Percentiles rank a stretch among this genome's conserved stretches.
These are phyloP conservation scores for Exophiala oligosperma DNA, from an alignment of 2,329 filamentous ascomycete genomes.

Conservation along the genomic window DNA sequence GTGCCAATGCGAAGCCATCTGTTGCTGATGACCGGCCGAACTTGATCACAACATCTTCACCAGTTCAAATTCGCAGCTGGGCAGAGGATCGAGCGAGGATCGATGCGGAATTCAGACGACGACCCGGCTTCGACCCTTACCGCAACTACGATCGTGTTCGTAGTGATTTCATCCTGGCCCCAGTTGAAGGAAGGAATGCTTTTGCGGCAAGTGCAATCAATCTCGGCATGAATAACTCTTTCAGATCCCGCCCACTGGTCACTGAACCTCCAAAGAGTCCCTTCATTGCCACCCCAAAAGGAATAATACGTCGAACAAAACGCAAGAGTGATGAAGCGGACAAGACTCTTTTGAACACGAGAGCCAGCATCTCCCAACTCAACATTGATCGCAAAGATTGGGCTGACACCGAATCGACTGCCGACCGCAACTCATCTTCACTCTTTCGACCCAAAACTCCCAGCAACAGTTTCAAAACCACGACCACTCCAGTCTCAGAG, in stretches of 20 bases:
- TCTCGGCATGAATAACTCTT: slow-evolving; percentile 1
- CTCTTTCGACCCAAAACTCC: slow-evolving; percentile 7
- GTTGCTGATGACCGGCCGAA: slow-evolving; percentile 20
- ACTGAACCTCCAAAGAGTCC: slow-evolving; percentile 1
- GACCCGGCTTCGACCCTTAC: slow-evolving; percentile 1
- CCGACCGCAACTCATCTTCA: slow-evolving; percentile 5
- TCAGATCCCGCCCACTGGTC: neutral
- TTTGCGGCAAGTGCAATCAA: slow-evolving; percentile 6
- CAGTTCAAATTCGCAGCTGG: slow-evolving; percentile 20
- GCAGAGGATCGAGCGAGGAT: slow-evolving; percentile 10
- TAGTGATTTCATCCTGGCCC: neutral
- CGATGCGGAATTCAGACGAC: slow-evolving; percentile 3
- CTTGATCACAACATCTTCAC: slow-evolving; percentile 23
- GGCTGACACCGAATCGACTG: slow-evolving; percentile 10
- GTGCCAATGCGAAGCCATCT: slow-evolving; percentile 8
- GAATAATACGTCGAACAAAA: neutral
- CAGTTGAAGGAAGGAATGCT: slow-evolving; percentile 3
- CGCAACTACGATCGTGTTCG: neutral
- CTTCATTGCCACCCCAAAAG: no score
- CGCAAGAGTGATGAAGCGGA: slow-evolving; percentile 7
- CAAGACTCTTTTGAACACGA: neutral
- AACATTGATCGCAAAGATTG: slow-evolving; percentile 8
- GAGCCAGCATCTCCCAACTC: slow-evolving; percentile 12
- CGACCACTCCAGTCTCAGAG: slow-evolving; percentile 11
- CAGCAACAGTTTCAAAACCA: slow-evolving; percentile 9